These are phyloP conservation scores for Hygrocybe coccinea DNA, from an alignment of 768 basidiomycete genomes.

Conservation along the genomic window DNA sequence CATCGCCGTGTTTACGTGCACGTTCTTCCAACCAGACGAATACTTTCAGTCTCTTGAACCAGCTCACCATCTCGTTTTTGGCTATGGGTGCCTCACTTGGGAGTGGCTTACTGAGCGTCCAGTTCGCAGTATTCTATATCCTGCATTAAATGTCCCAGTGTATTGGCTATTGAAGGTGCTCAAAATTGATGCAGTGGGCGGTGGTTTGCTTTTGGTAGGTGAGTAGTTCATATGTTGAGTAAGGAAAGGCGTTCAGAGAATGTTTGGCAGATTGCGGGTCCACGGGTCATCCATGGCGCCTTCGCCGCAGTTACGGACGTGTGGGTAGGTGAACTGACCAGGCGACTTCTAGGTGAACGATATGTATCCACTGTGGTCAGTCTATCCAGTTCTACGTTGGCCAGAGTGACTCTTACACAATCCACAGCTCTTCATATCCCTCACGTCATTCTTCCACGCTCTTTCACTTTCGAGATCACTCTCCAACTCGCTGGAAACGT, in stretches of 20 bases:
- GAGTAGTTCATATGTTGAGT: constrained; percentile 4
- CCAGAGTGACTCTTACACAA: not conserved
- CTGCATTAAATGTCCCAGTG: constrained; percentile 71
- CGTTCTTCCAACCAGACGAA: constrained; percentile 97
- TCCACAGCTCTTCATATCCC: constrained; percentile 66
- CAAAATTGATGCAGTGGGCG: constrained; percentile 42
- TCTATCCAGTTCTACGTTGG: constrained; percentile 6
- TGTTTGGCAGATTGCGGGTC: constrained; percentile 56
- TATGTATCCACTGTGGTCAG: constrained; percentile 63
- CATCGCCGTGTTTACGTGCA: constrained; percentile 66
- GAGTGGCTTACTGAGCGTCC: constrained; percentile 77
- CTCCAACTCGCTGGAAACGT: constrained; percentile 90
- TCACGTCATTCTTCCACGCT: constrained; percentile 84
- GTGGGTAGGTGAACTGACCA: constrained; percentile 59
- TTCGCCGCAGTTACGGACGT: constrained; percentile 81
- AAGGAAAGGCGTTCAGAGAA: not conserved
- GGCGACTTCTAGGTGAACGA: constrained; percentile 49
- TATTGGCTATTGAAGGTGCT: constrained; percentile 65
- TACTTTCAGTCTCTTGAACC: constrained; percentile 93
- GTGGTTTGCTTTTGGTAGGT: constrained; percentile 61
- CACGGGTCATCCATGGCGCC: constrained; percentile 68
- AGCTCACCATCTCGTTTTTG: constrained; percentile 83
- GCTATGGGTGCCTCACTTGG: constrained; percentile 92
- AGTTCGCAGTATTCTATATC: constrained; percentile 78
- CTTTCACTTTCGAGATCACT: constrained; percentile 81